These are phyloP conservation scores for Taphrina wiesneri DNA, from an alignment of 1,139 yeast genomes.

Conservation along the genomic window DNA sequence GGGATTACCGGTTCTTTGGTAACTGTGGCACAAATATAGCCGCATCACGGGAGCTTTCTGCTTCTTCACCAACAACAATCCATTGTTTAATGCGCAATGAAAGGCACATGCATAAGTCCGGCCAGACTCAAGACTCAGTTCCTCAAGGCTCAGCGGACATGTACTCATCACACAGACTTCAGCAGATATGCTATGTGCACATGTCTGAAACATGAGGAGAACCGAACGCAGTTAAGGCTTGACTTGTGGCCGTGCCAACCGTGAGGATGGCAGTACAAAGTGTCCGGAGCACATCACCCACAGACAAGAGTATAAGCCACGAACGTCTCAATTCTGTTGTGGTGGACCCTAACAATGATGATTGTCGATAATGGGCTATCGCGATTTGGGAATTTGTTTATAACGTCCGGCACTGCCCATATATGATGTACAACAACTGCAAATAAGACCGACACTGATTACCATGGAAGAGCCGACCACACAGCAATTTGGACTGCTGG, in stretches of 20 bases:
- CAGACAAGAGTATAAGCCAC: constrained; percentile 9
- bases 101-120: no score
- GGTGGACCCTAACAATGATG: neutral
- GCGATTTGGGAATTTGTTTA: neutral
- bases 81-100: neutral
- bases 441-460: neutral
- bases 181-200: neutral
- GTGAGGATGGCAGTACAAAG: neutral
- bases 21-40: neutral
- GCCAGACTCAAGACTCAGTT: no score
- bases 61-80: neutral
- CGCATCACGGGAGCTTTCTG: neutral
- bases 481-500: neutral
- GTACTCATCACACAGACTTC: neutral
- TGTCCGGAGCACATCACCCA: constrained; percentile 6
- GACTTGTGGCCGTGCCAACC: neutral
- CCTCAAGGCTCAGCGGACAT: neutral
- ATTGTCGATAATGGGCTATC: neutral
- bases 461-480: neutral
- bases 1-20: neutral
- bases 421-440: neutral
- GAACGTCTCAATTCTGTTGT: constrained; percentile 2
- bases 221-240: neutral
- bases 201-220: neutral
- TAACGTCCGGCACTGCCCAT: neutral